Conservation (phyloP, 768 basidiomycete species). For the Tylopilus plumbeoviolaceoides region DNA sequence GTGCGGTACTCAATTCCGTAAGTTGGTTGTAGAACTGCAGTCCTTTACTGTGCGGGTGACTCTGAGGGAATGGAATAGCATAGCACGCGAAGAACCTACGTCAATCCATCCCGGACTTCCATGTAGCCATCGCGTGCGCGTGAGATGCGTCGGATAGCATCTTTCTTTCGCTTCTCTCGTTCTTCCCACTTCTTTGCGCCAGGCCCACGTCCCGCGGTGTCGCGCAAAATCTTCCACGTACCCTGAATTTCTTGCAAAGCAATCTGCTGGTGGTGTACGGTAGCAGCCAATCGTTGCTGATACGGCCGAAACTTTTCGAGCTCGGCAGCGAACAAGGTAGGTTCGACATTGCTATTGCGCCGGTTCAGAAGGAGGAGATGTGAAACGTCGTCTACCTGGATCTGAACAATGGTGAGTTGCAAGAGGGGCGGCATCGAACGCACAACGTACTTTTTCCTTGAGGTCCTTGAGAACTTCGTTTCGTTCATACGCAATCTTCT, state of each 20-base stretch:
- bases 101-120: constrained; percentile 81
- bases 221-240: constrained; percentile 72
- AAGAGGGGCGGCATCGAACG: neutral
- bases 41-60: constrained; percentile 58
- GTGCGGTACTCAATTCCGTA: constrained; percentile 51
- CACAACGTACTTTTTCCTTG: constrained; percentile 77
- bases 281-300: constrained; percentile 75
- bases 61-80: constrained; percentile 2
- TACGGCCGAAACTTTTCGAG: constrained; percentile 95
- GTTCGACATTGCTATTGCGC: constrained; percentile 77
- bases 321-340: constrained; percentile 85
- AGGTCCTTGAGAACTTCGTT: constrained; percentile 87
- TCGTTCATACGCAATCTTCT: constrained; percentile 81
- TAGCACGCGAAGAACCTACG: constrained; percentile 45
- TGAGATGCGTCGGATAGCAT: constrained; percentile 65
- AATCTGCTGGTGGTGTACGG: constrained; percentile 71
- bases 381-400: constrained; percentile 95
- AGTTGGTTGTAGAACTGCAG: constrained; percentile 86
- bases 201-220: constrained; percentile 69
- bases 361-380: constrained; percentile 89
- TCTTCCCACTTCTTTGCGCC: constrained; percentile 81
- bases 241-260: constrained; percentile 69
- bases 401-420: constrained; percentile 42
- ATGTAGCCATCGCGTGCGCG: constrained; percentile 80
- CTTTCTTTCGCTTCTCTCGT: constrained; percentile 74